Conservation (phyloP, 768 basidiomycete genomes). For the Albatrellus ellisii region DNA sequence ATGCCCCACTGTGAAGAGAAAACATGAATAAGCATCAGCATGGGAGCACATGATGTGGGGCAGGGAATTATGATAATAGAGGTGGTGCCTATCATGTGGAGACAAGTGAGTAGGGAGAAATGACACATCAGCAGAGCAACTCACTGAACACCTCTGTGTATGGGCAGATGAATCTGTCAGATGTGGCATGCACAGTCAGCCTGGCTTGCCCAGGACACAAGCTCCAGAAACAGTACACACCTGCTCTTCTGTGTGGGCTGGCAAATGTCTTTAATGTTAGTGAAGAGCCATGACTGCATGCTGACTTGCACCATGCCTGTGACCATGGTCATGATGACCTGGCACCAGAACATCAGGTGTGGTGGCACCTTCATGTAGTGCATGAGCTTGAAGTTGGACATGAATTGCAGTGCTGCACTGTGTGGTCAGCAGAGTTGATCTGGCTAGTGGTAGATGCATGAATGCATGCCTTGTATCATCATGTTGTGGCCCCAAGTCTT, state of each 20-base stretch:
- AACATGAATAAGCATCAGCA: conserved; percentile 5
- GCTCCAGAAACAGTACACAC: neutral
- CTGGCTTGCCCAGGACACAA: no score
- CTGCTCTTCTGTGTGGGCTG: conserved; percentile 35
- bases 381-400: conserved; percentile 67
- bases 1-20: conserved; percentile 38
- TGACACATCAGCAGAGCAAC: no score
- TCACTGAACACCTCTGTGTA: conserved; percentile 33
- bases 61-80: conserved; percentile 25
- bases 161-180: conserved; percentile 4
- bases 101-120: no score
- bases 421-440: conserved; percentile 34
- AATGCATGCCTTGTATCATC: no score
- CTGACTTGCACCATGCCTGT: conserved; percentile 55
- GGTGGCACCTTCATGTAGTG: conserved; percentile 66
- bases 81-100: no score
- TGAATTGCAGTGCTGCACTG: conserved; percentile 54
- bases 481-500: conserved; percentile 72
- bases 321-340: conserved; percentile 32
- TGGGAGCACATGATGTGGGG: neutral
- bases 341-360: conserved; percentile 57
- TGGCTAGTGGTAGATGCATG: conserved; percentile 49
- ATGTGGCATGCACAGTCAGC: neutral
- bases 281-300: conserved; percentile 37
- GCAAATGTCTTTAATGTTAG: conserved; percentile 34